Conservation (phyloP, 495 filamentous ascomycete genomes). For the Hyphodiscus hymeniophilus region DNA sequence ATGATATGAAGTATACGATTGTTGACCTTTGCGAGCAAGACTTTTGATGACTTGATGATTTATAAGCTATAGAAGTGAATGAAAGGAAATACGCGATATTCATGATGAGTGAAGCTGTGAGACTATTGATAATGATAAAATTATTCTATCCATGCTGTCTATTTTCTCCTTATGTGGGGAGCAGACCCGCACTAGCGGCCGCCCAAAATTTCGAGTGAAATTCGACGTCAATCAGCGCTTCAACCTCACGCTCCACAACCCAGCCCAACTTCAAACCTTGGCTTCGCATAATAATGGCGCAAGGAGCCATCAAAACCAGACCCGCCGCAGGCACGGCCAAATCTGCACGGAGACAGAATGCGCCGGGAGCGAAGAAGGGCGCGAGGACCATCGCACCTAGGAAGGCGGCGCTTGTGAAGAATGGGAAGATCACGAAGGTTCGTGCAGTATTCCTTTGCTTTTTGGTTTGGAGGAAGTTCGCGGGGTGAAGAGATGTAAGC, state of each 20-base stretch:
- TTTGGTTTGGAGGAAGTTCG: neutral
- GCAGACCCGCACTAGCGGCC: neutral
- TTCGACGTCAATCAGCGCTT: too few species aligned
- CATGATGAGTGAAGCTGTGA: too few species aligned
- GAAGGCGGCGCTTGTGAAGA: slow-evolving; percentile 50
- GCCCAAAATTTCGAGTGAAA: neutral
- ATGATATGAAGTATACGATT: too few species aligned
- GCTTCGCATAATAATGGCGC: slow-evolving; percentile 16
- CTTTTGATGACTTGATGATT: neutral
- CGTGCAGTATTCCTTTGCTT: slow-evolving; percentile 8
- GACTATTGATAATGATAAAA: neutral
- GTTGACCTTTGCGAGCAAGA: too few species aligned
- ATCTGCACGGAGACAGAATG: neutral
- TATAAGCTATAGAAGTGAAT: neutral
- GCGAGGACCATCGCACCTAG: slow-evolving; percentile 59
- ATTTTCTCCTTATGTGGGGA: too few species aligned
- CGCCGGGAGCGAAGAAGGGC: slow-evolving; percentile 42
- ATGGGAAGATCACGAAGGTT: slow-evolving; percentile 57
- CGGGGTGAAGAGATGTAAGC: neutral
- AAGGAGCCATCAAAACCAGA: slow-evolving; percentile 22
- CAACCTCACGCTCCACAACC: too few species aligned
- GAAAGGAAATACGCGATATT: too few species aligned
- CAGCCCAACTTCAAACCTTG: neutral
- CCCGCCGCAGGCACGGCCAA: slow-evolving; percentile 12
- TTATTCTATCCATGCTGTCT: too few species aligned